Evolutionary conservation across 768 basidiomycete species (phyloP).

Genomic region (Multifurca ochricompacta): DNA sequence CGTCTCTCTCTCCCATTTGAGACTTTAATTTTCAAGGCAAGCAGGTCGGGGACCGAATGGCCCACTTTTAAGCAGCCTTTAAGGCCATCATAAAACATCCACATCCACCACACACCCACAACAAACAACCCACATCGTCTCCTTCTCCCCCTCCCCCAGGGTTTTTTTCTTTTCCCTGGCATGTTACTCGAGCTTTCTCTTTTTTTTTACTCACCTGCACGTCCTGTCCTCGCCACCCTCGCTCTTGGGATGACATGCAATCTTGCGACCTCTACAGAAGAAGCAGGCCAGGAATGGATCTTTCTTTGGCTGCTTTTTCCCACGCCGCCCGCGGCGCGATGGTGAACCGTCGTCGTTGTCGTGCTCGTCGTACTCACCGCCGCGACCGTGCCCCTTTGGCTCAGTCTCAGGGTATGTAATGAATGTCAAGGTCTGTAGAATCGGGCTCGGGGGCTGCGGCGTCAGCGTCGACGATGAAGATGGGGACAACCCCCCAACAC

Average conservation of each 20-base stretch:
- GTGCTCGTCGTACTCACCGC: neutral
- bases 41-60: too few species aligned
- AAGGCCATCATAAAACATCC: neutral
- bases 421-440: slow-evolving; percentile 10
- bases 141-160: neutral
- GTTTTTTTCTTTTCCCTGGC: neutral
- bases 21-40: too few species aligned
- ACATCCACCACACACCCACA: too few species aligned
- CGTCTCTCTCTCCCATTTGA: neutral
- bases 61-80: too few species aligned
- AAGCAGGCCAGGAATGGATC: slow-evolving; percentile 33
- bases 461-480: slow-evolving; percentile 9
- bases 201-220: slow-evolving; percentile 31
- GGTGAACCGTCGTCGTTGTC: slow-evolving; percentile 13
- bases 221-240: slow-evolving; percentile 27
- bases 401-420: slow-evolving; percentile 13
- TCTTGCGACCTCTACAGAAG: slow-evolving; percentile 35
- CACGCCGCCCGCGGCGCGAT: slow-evolving; percentile 25
- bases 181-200: neutral
- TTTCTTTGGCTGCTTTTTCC: slow-evolving; percentile 27
- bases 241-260: slow-evolving; percentile 31
- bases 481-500: neutral
- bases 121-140: neutral
- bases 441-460: slow-evolving; percentile 1
- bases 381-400: neutral